Conservation (phyloP, 73 alveolate genomes). For the Effrenium voratum region DNA sequence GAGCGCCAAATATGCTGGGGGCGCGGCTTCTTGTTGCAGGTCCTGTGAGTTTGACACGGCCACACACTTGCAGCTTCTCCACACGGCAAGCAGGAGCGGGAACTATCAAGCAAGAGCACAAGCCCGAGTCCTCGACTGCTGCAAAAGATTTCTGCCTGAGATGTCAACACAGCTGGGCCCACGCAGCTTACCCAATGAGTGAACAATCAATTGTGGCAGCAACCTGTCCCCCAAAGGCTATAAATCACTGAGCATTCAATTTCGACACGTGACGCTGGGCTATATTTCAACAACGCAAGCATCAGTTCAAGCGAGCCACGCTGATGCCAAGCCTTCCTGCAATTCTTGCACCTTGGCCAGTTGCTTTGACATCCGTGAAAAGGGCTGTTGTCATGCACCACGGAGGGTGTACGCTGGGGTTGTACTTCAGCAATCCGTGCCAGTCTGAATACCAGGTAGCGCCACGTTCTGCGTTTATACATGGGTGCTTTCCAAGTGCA, state of each 20-base stretch:
- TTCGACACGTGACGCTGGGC: no score
- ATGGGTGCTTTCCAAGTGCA: no score
- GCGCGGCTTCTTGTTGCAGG: conserved; percentile 75
- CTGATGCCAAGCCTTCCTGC: conserved; percentile 55
- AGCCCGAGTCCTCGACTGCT: conserved; percentile 50
- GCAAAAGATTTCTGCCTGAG: conserved; percentile 78
- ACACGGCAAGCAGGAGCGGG: background rate
- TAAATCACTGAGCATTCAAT: background rate
- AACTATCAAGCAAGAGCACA: background rate
- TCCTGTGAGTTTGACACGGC: background rate
- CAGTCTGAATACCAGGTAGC: no score
- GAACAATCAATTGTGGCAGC: no score
- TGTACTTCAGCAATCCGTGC: no score
- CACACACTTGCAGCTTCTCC: background rate
- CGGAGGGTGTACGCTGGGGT: no score
- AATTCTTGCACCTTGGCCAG: conserved; percentile 73
- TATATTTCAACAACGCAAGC: background rate
- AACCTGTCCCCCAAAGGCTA: background rate
- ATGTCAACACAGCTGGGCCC: background rate
- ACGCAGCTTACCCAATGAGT: background rate
- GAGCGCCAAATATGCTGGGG: no score
- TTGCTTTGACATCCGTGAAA: no score
- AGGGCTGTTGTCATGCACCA: no score
- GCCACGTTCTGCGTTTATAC: no score
- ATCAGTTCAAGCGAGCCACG: conserved; percentile 11